Evolutionary conservation across 257 asterid genomes (phyloP), one percentile per base, ranked within the genome.

Genomic region (Gentiana straminea): DNA sequence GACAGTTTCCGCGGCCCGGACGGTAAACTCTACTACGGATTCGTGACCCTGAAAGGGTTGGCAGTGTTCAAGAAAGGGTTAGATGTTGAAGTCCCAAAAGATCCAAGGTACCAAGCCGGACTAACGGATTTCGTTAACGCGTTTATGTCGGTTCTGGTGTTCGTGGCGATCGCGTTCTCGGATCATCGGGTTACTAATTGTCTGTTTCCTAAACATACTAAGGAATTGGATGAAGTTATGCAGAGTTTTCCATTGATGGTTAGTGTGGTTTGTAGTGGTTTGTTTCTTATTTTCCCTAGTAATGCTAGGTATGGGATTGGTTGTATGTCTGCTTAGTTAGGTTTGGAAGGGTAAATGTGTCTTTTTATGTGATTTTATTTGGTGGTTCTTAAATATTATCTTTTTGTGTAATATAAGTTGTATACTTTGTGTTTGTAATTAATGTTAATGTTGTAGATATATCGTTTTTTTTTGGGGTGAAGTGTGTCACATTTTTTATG

Each of bases 191-290:
- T 91, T 5, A 81, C 95, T n/a, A 77, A 80, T 0, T 91, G 98
- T 33, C 64, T 87, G 35, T 79, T 84, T 41, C 94, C 94, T n/a
- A 79, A 86, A n/a, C 89, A 87, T 52, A 79, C 73, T 0, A 66
- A 73, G 67, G 95, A 87, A 70, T 58, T 91, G 73, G 83, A 79
- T 44, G 96, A 91, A 69, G 87, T 81, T 13, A 84, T 84, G 95
- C 76, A 80, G 84, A 86, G 98, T 67, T 90, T 90, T 33, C 96
- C 98, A 0, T 52, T 86, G 67, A 84, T 91, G 98, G 83, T 84
- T 7, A 96, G 96, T 68, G 75, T 87, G 2, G 61, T 81, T 24
- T 91, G 98, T 70, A 87, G 96, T 52, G 89, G 86, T 4, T 57
- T 91, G 67, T 91, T 87, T 68, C 92, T 91, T 8, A 89, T 91